Evolutionary conservation across 2,329 filamentous ascomycete genomes (phyloP).

Genomic region (Microsporum audouinii): DNA sequence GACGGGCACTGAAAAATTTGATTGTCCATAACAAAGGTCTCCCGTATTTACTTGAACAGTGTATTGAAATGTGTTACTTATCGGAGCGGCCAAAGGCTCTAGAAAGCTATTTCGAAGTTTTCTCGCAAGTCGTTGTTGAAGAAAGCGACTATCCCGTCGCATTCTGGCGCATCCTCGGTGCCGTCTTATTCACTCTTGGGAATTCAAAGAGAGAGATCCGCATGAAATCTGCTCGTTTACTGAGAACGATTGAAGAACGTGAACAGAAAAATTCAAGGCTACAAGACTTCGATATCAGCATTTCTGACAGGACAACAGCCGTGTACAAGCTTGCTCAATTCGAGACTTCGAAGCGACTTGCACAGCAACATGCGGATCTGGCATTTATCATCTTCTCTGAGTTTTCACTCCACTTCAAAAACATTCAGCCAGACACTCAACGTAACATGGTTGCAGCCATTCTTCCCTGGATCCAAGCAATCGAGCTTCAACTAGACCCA

Average conservation of each 20-base stretch:
- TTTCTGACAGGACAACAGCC: conserved; percentile 94
- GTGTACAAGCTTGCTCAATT: conserved; percentile 97
- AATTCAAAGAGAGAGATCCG: conserved; percentile 83
- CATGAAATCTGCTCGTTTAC: conserved; percentile 71
- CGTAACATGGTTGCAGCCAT: conserved; percentile 90
- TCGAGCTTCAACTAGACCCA: conserved; percentile 83
- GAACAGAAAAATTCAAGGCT: conserved; percentile 80
- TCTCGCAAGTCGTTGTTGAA: conserved; percentile 75
- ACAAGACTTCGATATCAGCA: conserved; percentile 95
- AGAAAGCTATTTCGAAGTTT: conserved; percentile 90
- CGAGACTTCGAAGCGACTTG: conserved; percentile 82
- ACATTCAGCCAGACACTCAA: conserved; percentile 68
- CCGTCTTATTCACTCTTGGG: conserved; percentile 83
- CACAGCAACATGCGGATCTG: conserved; percentile 75
- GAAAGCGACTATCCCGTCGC: conserved; percentile 69
- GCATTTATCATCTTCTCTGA: conserved; percentile 94
- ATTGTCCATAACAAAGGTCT: conserved; percentile 85
- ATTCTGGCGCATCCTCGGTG: conserved; percentile 81
- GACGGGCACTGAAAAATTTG: conserved; percentile 76
- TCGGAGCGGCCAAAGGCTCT: conserved; percentile 70
- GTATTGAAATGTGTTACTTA: conserved; percentile 81
- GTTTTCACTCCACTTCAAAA: conserved; percentile 86
- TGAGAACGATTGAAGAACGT: conserved; percentile 71
- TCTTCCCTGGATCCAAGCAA: conserved; percentile 88
- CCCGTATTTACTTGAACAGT: conserved; percentile 73